Conservation (phyloP, 2,329 filamentous ascomycete genomes). For the Penicillium italicum region DNA sequence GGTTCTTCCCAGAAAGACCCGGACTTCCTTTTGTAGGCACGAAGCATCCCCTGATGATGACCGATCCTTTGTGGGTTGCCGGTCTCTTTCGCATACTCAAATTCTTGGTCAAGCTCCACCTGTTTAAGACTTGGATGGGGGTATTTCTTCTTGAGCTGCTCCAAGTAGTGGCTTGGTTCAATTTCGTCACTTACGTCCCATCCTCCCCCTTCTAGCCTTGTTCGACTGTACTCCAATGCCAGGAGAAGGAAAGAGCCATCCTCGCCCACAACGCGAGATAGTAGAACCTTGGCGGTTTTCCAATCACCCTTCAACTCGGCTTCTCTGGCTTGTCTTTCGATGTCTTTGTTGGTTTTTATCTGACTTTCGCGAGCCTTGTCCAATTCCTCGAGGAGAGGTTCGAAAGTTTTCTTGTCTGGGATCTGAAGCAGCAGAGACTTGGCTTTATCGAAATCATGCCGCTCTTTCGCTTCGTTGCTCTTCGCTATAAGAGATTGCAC, state of each 20-base stretch:
- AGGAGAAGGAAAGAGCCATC: background rate
- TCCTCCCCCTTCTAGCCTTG: too few relatives aligned
- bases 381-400: background rate
- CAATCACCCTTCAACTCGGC: background rate
- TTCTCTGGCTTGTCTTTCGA: background rate
- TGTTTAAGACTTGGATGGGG: background rate
- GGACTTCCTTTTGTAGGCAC: background rate
- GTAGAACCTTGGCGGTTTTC: background rate
- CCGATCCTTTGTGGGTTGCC: background rate
- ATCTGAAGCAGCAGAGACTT: background rate
- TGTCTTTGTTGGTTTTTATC: background rate
- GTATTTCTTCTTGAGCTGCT: background rate
- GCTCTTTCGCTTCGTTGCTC: background rate
- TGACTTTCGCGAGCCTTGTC: background rate
- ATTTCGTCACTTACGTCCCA: too few relatives aligned
- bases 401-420: background rate
- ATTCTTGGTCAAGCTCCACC: background rate
- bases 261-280: background rate
- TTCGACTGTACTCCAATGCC: background rate
- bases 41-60: background rate
- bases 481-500: background rate
- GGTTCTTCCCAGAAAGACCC: background rate
- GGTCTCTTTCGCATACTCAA: too few relatives aligned
- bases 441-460: background rate
- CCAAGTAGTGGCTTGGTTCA: too few relatives aligned